Percentiles rank a stretch among this genome's conserved stretches.
These are phyloP conservation scores for Tuctoria greenei DNA, from an alignment of 176 grass and related monocot genomes.

Conservation along the genomic window DNA sequence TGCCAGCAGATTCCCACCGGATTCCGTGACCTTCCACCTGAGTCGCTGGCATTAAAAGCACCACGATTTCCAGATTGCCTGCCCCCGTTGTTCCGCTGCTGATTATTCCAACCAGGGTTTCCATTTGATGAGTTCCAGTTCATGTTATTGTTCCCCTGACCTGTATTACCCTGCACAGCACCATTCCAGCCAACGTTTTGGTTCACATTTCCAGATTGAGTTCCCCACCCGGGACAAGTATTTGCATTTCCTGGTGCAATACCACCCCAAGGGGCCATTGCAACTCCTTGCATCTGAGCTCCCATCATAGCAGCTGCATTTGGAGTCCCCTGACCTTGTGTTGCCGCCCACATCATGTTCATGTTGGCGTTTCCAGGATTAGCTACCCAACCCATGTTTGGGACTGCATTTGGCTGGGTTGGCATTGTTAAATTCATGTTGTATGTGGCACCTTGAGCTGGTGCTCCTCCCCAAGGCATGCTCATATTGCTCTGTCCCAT, in stretches of 20 bases:
- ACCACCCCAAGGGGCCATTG: slow-evolving; percentile 52
- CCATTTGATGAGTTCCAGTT: slow-evolving; percentile 50
- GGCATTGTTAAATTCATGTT: slow-evolving; percentile 69
- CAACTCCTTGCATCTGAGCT: slow-evolving; percentile 65
- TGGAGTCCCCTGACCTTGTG: slow-evolving; percentile 46
- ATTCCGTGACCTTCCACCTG: slow-evolving; percentile 45
- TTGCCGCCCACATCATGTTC: slow-evolving; percentile 55
- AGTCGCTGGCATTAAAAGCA: slow-evolving; percentile 32
- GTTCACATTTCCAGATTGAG: slow-evolving; percentile 52
- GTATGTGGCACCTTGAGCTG: slow-evolving; percentile 58
- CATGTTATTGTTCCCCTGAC: slow-evolving; percentile 57
- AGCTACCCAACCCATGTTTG: slow-evolving; percentile 63
- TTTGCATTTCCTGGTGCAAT: slow-evolving; percentile 60
- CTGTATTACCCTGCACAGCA: slow-evolving; percentile 56
- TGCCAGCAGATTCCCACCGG: slow-evolving; percentile 27
- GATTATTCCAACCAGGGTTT: slow-evolving; percentile 50
- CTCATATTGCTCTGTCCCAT: slow-evolving; percentile 59
- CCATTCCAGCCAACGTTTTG: slow-evolving; percentile 46
- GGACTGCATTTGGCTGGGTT: slow-evolving; percentile 51
- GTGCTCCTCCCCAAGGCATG: slow-evolving; percentile 57
- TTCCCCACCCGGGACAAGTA: slow-evolving; percentile 63
- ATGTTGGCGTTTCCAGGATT: slow-evolving; percentile 66
- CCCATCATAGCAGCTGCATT: slow-evolving; percentile 52
- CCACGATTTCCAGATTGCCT: slow-evolving; percentile 40
- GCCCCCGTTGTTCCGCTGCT: slow-evolving; percentile 43